phyloP scores from a whole-genome alignment of 2,329 filamentous ascomycete species.

The Botrytis squamosa region DNA sequence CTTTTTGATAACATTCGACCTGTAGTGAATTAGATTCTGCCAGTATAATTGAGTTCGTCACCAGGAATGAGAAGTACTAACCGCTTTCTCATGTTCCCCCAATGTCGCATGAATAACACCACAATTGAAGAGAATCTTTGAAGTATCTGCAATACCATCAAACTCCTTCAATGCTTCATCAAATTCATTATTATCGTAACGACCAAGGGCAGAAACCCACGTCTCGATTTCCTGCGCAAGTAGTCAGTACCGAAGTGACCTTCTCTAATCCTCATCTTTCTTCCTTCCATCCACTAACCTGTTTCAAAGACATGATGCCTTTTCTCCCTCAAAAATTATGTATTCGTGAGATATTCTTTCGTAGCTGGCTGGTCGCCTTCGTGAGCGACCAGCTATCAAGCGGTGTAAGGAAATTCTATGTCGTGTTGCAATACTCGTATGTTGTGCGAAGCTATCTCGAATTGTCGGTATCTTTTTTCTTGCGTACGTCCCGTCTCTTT shows the following conservation, averaged over 20 bases:
- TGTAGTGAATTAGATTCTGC: conserved; percentile 43
- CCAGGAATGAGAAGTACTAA: conserved; percentile 49
- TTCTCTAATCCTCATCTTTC: conserved; percentile 2
- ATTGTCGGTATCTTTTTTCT: conserved; percentile 11
- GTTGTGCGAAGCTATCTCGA: conserved; percentile 19
- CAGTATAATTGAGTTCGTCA: background rate
- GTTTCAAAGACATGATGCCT: conserved; percentile 45
- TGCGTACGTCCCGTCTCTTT: conserved; percentile 1
- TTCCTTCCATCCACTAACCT: conserved; percentile 37
- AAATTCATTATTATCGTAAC: conserved; percentile 97
- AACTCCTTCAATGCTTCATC: conserved; percentile 84
- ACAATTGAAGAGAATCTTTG: conserved; percentile 98
- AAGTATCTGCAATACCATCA: conserved; percentile 85
- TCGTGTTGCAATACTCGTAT: conserved; percentile 16
- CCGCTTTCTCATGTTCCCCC: conserved; percentile 92
- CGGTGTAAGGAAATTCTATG: conserved; percentile 13
- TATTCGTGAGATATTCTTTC: conserved; percentile 4
- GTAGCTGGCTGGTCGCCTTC: conserved; percentile 27
- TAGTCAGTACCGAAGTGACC: conserved; percentile 10
- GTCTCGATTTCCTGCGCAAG: conserved; percentile 83
- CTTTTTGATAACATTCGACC: conserved; percentile 94
- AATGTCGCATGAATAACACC: conserved; percentile 96
- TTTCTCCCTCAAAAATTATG: conserved; percentile 21
- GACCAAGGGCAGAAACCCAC: conserved; percentile 86
- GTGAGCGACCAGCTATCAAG: conserved; percentile 29